These are phyloP conservation scores for Trapa incisa DNA, from an alignment of 345 rosid species.

Conservation along the genomic window DNA sequence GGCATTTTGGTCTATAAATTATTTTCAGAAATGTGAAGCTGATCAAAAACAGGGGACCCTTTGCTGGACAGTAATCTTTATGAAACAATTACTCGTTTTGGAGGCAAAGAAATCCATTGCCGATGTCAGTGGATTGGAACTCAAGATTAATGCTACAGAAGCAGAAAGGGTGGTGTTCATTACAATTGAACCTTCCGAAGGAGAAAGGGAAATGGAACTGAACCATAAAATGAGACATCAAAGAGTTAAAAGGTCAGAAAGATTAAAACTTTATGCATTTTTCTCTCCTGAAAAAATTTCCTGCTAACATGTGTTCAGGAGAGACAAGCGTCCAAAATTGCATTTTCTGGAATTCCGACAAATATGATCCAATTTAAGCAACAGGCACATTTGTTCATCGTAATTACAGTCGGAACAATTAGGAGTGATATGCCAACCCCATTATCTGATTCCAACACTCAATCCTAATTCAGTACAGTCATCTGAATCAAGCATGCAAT, in stretches of 20 bases:
- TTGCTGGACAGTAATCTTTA: neutral
- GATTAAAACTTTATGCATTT: too few relatives aligned
- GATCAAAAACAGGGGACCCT: neutral
- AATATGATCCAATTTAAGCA: constrained; percentile 1
- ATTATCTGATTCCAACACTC: neutral
- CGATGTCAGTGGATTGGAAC: neutral
- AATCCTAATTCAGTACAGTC: neutral
- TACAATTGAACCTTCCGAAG: neutral
- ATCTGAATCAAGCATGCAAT: constrained; percentile 3
- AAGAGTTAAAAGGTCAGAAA: neutral
- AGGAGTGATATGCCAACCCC: neutral
- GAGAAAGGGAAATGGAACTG: neutral
- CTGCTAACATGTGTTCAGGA: neutral
- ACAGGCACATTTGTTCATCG: neutral
- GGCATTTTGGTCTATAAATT: neutral
- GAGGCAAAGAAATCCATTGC: neutral
- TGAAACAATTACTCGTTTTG: neutral
- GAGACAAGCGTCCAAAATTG: neutral
- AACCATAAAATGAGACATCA: neutral
- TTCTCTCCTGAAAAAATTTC: too few relatives aligned
- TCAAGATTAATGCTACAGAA: neutral
- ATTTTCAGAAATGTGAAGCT: neutral
- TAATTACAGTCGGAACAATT: neutral
- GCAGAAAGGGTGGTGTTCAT: neutral
- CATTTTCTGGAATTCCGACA: neutral